Base-by-base conservation (phyloP, 306 rosid genomes). In the Cucurbita maxima region DNA sequence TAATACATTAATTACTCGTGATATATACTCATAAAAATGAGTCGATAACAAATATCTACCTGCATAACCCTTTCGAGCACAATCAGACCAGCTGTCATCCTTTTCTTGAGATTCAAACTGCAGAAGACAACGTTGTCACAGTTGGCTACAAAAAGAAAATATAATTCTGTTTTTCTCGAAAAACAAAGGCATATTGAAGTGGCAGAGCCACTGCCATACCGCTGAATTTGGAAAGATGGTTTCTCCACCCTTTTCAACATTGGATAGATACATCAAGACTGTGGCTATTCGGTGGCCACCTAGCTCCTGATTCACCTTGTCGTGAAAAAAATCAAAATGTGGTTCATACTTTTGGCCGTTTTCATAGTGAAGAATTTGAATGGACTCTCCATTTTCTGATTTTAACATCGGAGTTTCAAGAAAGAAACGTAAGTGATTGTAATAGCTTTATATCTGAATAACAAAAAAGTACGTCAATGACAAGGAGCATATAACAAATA, bases 251-350 rank as follows among this genome's bases (percentile, higher is more conserved):
- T 88, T 91, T 81, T 80, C 90, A 58, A 95, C 88, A 71, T 83
- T 69, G 73, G 99, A 95, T 83, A 95, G 80, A 88, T 95, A 95
- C 97, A 95, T 95, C 86, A 95, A 82, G 40, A 95, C 96, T 7
- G 99, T 95, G 76, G 97, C 97, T 48, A 91, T 52, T 48, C 99
- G 92, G 77, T 95, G 99, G 75, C 99, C 99, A 69, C 99, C 99
- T 67, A 79, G 15, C 76, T 81, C 16, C 81, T 88, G 97, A 86
- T 91, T 91, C 80, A 79, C 89, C 87, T 89, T 88, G 96, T 89
- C 97, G 59, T 88, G 96, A 76, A 95, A 95, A 85, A 50, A 95
- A 81, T 91, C 99, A 71, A 47, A 95, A 81, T 95, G 99, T 4
- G 99, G 97, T 77, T 89, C 97, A 8, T 95, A 95, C 79, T 95